These are phyloP conservation scores for Besnoitia besnoiti DNA, from an alignment of 169 alveolate genomes.

Conservation along the genomic window DNA sequence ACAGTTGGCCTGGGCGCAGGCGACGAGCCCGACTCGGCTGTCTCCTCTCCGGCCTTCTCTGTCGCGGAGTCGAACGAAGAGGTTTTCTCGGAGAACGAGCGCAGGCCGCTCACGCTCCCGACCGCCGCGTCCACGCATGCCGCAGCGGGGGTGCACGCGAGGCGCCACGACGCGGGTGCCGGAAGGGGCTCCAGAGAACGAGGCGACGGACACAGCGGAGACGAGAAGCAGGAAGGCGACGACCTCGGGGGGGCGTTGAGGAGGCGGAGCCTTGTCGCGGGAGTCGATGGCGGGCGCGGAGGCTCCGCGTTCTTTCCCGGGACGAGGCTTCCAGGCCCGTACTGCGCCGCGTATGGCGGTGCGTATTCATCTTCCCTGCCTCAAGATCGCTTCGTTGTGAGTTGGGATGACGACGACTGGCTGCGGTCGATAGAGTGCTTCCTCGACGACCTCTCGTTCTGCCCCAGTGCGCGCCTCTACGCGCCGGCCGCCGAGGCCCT, in stretches of 20 bases:
- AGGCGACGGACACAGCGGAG: not conserved
- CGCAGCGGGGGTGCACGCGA: not conserved
- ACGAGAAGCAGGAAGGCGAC: not conserved
- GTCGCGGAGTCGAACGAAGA: not conserved
- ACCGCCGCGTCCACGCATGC: not conserved
- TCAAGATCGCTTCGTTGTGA: not conserved
- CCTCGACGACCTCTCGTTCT: conserved; percentile 2
- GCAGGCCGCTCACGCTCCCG: not conserved
- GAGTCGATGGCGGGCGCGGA: not conserved
- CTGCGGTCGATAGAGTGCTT: conserved; percentile 7
- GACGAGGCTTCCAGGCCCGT: too few species aligned
- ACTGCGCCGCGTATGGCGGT: too few species aligned
- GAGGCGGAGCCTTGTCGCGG: not conserved
- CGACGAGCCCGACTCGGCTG: not conserved
- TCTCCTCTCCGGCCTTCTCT: not conserved
- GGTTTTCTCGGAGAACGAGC: not conserved
- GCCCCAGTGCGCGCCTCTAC: not conserved
- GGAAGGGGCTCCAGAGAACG: not conserved
- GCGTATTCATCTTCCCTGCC: not conserved
- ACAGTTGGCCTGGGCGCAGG: not conserved
- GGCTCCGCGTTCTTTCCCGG: not conserved
- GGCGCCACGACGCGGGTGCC: not conserved
- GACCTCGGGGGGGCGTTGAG: not conserved
- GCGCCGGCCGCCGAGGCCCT: too few species aligned
- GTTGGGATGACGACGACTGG: conserved; percentile 14